Conservation (phyloP, 139 green algal genomes). For the Astrephomene gubernaculifera region DNA sequence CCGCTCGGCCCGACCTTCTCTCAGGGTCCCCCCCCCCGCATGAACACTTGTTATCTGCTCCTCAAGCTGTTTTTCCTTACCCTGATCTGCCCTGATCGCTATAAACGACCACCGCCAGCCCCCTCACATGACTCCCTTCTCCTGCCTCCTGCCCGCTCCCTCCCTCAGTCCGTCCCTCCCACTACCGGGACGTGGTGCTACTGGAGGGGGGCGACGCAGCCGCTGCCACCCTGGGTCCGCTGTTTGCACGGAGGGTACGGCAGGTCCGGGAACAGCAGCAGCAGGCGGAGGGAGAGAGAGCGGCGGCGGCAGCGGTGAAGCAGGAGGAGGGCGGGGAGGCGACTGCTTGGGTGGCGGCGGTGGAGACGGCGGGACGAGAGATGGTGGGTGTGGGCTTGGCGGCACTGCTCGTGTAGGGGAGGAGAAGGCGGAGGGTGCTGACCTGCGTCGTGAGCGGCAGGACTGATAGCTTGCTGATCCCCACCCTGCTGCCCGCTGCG, state of each 20-base stretch:
- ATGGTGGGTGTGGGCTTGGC: neutral
- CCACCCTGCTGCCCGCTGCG: too few relatives aligned
- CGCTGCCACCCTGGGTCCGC: neutral
- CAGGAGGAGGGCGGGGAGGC: neutral
- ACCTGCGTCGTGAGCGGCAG: too few relatives aligned
- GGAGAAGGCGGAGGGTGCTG: too few relatives aligned
- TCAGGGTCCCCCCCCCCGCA: too few relatives aligned
- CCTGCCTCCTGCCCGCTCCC: neutral
- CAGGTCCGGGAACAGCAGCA: neutral
- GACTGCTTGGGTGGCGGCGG: neutral
- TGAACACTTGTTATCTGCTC: too few relatives aligned
- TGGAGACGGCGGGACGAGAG: conserved; percentile 25
- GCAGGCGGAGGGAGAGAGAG: neutral
- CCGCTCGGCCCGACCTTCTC: too few relatives aligned
- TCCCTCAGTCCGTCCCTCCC: neutral
- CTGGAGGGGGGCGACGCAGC: neutral
- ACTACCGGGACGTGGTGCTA: conserved; percentile 15
- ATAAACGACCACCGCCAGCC: too few relatives aligned
- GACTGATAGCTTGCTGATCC: too few relatives aligned
- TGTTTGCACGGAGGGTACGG: neutral
- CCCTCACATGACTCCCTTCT: too few relatives aligned
- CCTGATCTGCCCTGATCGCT: too few relatives aligned
- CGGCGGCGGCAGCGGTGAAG: neutral
- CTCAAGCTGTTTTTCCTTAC: too few relatives aligned
- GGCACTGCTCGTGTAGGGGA: too few relatives aligned